Base-by-base conservation (phyloP, 345 rosid genomes). In the Eutrema yunnanense region DNA sequence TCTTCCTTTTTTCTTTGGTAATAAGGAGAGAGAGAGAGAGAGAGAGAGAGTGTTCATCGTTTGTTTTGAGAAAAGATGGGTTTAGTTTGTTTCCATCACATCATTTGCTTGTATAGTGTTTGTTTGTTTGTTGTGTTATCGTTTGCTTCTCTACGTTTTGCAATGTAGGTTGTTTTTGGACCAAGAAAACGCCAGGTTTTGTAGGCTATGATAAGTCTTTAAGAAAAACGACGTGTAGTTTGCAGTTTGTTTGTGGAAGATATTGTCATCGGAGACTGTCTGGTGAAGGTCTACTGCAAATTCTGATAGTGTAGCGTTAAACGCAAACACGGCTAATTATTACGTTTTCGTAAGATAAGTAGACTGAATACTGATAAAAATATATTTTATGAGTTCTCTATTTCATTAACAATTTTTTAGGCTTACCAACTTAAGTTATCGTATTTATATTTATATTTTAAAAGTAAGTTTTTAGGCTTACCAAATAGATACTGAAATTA, bases 91-190 rank as follows among this genome's bases (percentile, higher is more conserved):
- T 32, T 29, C 32, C 34, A 38, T 51, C 50, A 29, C 59, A 59
- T 37, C 59, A 38, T 62, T 73, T 65, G 78, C 53, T 73, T 73
- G 72, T 73, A 73, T 67, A 74, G 78, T 74, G 59, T 29, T 47
- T 51, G 78, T 65, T 72, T 62, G 62, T 61, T 64, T 38, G 37
- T 52, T 50, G 56, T 51, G 22, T 60, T 44, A 38, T 67, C 26
- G 27, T 38, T 36, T 58, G 73, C 29, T 49, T 66, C 53, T 48
- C 42, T 34, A 43, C 69, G 51, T 36, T 68, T 68, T 29, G 29
- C 16, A 68, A 43, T 61, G 73, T 67, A 58, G 62, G 78, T 43
- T 59, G 55, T 67, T 33, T 67, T 51, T 42, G 78, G 47, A 52
- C 38, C 42, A 75, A n/a, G 44, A 34, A 51, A 67, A 50, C 49